Conservation (phyloP, 495 filamentous ascomycete genomes). For the Podospora tetraspora region DNA sequence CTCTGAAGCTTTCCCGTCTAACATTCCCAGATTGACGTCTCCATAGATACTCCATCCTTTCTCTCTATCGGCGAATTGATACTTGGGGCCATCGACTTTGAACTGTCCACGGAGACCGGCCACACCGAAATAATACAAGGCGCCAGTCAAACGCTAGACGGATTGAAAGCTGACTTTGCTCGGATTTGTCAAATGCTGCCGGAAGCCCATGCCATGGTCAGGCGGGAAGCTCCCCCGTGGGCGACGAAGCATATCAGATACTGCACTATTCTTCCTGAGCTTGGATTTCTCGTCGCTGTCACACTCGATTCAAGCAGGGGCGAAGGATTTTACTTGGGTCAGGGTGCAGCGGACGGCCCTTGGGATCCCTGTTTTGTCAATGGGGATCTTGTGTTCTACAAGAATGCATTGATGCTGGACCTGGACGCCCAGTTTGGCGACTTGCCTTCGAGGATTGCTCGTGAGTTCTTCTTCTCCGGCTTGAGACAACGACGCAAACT, state of each 20-base stretch:
- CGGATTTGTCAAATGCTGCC: conserved; percentile 70
- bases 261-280: conserved; percentile 82
- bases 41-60: conserved; percentile 50
- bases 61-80: conserved; percentile 64
- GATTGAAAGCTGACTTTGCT: conserved; percentile 69
- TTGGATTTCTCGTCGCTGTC: conserved; percentile 83
- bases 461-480: conserved; percentile 38
- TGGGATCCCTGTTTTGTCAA: conserved; percentile 81
- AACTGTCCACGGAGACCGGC: conserved; percentile 66
- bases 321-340: conserved; percentile 60
- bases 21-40: conserved; percentile 29
- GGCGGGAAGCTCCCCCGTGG: conserved; percentile 56
- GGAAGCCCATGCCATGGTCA: conserved; percentile 56
- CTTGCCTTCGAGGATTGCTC: conserved; percentile 74
- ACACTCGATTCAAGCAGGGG: conserved; percentile 57
- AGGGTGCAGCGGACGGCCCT: conserved; percentile 44
- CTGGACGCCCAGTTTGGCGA: conserved; percentile 82
- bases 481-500: background rate
- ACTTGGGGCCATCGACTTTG: conserved; percentile 73
- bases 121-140: conserved; percentile 69
- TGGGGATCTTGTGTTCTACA: conserved; percentile 74
- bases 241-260: conserved; percentile 49
- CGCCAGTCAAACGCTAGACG: conserved; percentile 71
- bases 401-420: conserved; percentile 76
- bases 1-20: background rate